Percentiles rank a stretch among this genome's conserved stretches.
These are phyloP conservation scores for Amesomyces nigricolor DNA, from an alignment of 2,329 filamentous ascomycete genomes.

Conservation along the genomic window DNA sequence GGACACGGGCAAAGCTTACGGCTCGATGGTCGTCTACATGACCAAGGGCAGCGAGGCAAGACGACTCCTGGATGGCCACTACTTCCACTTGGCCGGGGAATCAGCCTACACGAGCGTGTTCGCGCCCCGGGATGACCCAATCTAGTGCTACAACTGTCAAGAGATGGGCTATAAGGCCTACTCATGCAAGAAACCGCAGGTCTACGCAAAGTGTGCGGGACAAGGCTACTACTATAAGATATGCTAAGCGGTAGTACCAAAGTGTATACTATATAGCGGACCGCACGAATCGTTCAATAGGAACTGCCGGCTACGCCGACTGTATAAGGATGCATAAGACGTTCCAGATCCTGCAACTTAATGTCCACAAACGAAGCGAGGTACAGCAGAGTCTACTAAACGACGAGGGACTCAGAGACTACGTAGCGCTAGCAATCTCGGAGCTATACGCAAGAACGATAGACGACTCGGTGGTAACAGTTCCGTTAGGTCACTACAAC, in stretches of 20 bases:
- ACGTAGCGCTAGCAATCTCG: too few species aligned
- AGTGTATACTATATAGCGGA: background rate
- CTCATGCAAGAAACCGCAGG: background rate
- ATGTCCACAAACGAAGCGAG: too few species aligned
- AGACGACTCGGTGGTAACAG: too few species aligned
- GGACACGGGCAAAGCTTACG: background rate
- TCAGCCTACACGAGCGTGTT: constrained; percentile 5
- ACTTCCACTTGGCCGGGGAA: constrained; percentile 1
- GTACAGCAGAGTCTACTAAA: too few species aligned
- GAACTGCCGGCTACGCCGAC: too few species aligned
- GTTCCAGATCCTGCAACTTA: too few species aligned
- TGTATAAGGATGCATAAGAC: too few species aligned
- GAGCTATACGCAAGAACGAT: too few species aligned
- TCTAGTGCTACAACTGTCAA: background rate
- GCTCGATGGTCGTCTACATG: constrained; percentile 5
- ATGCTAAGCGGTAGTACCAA: background rate
- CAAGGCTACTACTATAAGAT: background rate
- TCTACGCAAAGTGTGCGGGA: background rate
- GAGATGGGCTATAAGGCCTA: background rate
- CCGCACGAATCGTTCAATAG: background rate
- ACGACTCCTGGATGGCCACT: background rate
- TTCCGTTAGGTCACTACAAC: too few species aligned
- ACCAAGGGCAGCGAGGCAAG: constrained; percentile 4
- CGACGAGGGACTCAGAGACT: too few species aligned
- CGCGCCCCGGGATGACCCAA: background rate